Base-by-base conservation (phyloP, 768 basidiomycete species). In the Obba rivulosa region DNA sequence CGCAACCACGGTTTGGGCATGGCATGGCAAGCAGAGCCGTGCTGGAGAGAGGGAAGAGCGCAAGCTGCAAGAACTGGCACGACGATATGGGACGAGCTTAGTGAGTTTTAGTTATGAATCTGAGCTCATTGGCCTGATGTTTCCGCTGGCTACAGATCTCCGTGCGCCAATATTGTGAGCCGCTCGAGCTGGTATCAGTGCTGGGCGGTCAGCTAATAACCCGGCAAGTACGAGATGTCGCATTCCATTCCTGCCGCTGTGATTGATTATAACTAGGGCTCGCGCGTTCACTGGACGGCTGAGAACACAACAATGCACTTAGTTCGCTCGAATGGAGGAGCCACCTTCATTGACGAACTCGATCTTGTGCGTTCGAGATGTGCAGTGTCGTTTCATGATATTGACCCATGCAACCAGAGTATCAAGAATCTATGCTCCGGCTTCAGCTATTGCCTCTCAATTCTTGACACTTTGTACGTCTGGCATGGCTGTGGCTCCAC, bases 221-320 rank as follows among this genome's bases (percentile, higher is more conserved):
- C 47, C 79, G 89, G 41, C 88, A 91, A 74, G 87, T 87, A 52
- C 53, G 65, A 46, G 3, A 9, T 81, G 48, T 52, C 62, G 38
- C n/a, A 10, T 10, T 17, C 24, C 14, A 21, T 14, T n/a, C 17
- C 18, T 7, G 42, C 40, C 38, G 44, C 31, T 28, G 31, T 39
- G 46, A 53, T 25, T 38, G 41, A 34, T 24, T 48, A 39, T 43
- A 41, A 49, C 54, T 25, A 91, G 83, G 89, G 89, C 17, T 68
- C 76, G 23, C 77, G 89, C 41, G 72, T 71, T 5, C 86, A 83
- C 58, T 92, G 90, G 90, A 77, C 79, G 10, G 61, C 77, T 1
- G 88, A 90, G 42, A 91, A 92, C 54, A 89, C 87, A 4, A 72
- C 87, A 1, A 89, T 92, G 86, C 88, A 91, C 51, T 68, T 82